phyloP scores from a whole-genome alignment of 441 rosid species.

The Aquilaria agallochum region DNA sequence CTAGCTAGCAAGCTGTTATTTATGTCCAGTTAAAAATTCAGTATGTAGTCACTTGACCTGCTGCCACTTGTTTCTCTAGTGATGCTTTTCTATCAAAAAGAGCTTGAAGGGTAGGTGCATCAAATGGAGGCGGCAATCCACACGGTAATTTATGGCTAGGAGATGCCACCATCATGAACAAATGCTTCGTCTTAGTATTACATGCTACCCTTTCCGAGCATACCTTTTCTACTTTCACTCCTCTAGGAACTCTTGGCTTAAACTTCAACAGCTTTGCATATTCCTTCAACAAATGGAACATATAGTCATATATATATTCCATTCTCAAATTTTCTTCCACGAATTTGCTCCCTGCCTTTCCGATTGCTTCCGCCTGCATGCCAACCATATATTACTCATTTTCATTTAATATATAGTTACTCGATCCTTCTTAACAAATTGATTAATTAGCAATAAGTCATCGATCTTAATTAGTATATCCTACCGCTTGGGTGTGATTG shows the following conservation, averaged over 20 bases:
- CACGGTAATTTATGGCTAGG: slow-evolving; percentile 50
- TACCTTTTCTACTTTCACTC: slow-evolving; percentile 26
- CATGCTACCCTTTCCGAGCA: slow-evolving; percentile 53
- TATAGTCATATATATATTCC: slow-evolving; percentile 65
- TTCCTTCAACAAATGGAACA: slow-evolving; percentile 62
- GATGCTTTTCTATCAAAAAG: no score
- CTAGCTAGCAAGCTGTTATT: no score
- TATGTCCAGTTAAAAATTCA: no score
- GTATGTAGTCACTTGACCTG: no score
- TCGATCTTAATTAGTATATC: no score
- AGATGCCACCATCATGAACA: slow-evolving; percentile 54
- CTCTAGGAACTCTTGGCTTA: slow-evolving; percentile 45
- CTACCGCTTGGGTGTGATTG: slow-evolving; percentile 40
- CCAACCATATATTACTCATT: no score
- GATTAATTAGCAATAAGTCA: neutral
- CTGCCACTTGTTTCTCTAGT: no score
- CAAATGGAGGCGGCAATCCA: slow-evolving; percentile 31
- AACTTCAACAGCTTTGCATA: slow-evolving; percentile 62
- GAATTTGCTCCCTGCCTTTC: slow-evolving; percentile 48
- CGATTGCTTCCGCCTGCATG: slow-evolving; percentile 59
- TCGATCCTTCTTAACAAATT: no score
- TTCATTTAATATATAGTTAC: no score
- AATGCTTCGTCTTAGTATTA: slow-evolving; percentile 30
- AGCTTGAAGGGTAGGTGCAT: no score
- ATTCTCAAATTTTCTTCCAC: slow-evolving; percentile 44